Conservation (phyloP, 2,329 filamentous ascomycete genomes). For the Elsinoe batatas region DNA sequence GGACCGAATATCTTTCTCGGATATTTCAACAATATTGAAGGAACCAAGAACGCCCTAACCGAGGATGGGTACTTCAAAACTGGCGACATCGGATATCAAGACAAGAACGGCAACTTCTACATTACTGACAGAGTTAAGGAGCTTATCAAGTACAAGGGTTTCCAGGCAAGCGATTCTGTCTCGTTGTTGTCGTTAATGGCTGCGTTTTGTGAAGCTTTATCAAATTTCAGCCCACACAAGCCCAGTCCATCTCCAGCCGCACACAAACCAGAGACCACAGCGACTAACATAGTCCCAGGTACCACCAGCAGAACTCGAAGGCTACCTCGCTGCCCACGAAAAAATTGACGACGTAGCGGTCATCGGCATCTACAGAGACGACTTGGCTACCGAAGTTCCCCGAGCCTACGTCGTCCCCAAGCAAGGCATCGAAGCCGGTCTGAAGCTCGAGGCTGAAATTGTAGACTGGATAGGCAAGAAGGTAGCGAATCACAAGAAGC, state of each 20-base stretch:
- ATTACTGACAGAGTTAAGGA: conserved; percentile 80
- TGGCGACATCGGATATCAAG: conserved; percentile 73
- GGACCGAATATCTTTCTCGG: conserved; percentile 74
- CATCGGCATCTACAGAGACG: conserved; percentile 36
- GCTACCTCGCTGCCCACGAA: conserved; percentile 33
- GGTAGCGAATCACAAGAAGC: conserved; percentile 39
- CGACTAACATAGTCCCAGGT: conserved; percentile 20
- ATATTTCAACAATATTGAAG: conserved; percentile 64
- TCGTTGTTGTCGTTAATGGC: no score
- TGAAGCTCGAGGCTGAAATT: conserved; percentile 32
- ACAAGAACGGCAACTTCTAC: conserved; percentile 70
- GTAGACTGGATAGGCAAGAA: conserved; percentile 34
- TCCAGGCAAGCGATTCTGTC: conserved; percentile 24
- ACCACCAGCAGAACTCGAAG: conserved; percentile 39
- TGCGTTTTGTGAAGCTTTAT: no score
- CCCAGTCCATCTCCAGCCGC: no score
- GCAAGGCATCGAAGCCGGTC: conserved; percentile 24
- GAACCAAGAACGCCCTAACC: conserved; percentile 61
- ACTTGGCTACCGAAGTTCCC: conserved; percentile 38
- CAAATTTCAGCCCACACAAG: no score
- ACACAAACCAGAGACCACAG: no score
- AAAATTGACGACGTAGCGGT: conserved; percentile 37
- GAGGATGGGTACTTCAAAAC: conserved; percentile 81
- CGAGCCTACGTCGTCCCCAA: conserved; percentile 37
- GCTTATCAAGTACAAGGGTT: conserved; percentile 55